Evolutionary conservation across 495 filamentous ascomycete species (phyloP).

Genomic region (Cairneyella variabilis): DNA sequence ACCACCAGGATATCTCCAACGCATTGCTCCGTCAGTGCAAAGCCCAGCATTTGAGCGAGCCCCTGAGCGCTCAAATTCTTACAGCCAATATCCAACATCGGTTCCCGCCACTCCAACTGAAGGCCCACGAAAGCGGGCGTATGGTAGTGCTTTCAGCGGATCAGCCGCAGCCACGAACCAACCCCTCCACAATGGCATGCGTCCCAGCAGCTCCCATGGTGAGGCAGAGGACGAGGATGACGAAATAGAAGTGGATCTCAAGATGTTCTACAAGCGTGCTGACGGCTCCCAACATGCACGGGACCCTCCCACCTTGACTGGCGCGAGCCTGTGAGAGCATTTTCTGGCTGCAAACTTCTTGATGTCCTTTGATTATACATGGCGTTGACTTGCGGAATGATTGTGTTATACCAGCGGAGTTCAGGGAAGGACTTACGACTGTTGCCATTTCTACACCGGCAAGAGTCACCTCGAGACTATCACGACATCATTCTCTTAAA

Average conservation of each 20-base stretch:
- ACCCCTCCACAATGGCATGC: constrained; percentile 48
- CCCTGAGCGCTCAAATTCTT: constrained; percentile 3
- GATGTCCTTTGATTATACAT: not conserved
- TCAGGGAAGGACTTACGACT: no score
- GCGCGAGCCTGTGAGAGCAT: not conserved
- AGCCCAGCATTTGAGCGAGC: constrained; percentile 13
- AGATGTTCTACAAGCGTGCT: constrained; percentile 51
- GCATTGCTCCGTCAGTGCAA: constrained; percentile 9
- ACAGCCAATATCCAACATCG: not conserved
- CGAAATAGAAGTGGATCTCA: constrained; percentile 1
- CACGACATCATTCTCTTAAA: no score
- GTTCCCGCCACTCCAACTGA: constrained; percentile 3
- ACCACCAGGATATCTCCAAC: constrained; percentile 13
- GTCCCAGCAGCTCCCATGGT: constrained; percentile 40
- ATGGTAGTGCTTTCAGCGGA: constrained; percentile 24
- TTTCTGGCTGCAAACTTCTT: not conserved
- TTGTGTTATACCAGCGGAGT: no score
- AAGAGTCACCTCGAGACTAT: no score
- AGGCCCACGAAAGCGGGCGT: constrained; percentile 27
- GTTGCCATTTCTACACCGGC: no score
- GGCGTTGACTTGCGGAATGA: no score
- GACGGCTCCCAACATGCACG: constrained; percentile 8
- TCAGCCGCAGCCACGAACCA: constrained; percentile 8
- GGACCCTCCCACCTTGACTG: constrained; percentile 5
- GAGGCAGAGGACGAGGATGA: constrained; percentile 30